A percentile compares a stretch with the other conserved stretches of the same genome.
Evolutionary conservation across 495 filamentous ascomycete genomes (phyloP).

Genomic region (Oleoguttula mirabilis): DNA sequence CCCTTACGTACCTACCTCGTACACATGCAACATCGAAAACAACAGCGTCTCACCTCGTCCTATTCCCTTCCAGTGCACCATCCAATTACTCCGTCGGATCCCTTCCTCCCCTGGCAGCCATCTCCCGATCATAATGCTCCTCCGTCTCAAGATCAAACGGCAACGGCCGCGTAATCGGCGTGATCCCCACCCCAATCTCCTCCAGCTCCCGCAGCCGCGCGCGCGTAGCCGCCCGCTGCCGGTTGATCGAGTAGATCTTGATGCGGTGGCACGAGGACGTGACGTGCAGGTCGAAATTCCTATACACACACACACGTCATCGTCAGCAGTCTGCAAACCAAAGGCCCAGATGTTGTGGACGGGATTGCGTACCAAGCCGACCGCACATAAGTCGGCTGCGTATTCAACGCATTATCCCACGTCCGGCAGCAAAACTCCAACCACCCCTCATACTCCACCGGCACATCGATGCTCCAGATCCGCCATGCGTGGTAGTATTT

Average conservation of each 20-base stretch:
- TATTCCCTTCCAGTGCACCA: too few relatives aligned
- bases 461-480: slow-evolving; percentile 41
- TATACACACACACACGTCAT: too few relatives aligned
- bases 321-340: neutral
- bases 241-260: slow-evolving; percentile 53
- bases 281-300: slow-evolving; percentile 55
- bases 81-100: slow-evolving; percentile 22
- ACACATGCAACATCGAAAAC: too few relatives aligned
- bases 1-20: too few relatives aligned
- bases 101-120: slow-evolving; percentile 17
- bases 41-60: too few relatives aligned
- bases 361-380: slow-evolving; percentile 23
- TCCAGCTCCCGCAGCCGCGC: slow-evolving; percentile 40
- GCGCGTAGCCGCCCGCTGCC: slow-evolving; percentile 35
- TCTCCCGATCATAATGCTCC: slow-evolving; percentile 20
- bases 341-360: neutral
- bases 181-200: slow-evolving; percentile 28
- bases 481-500: slow-evolving; percentile 48
- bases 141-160: slow-evolving; percentile 22
- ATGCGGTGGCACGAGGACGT: slow-evolving; percentile 53
- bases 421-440: slow-evolving; percentile 43
- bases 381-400: slow-evolving; percentile 36
- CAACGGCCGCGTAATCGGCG: slow-evolving; percentile 23
- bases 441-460: slow-evolving; percentile 48
- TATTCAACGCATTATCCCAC: slow-evolving; percentile 49